Base-by-base conservation (phyloP, 1,284 basidiomycete species). In the Amylostereum areolatum region DNA sequence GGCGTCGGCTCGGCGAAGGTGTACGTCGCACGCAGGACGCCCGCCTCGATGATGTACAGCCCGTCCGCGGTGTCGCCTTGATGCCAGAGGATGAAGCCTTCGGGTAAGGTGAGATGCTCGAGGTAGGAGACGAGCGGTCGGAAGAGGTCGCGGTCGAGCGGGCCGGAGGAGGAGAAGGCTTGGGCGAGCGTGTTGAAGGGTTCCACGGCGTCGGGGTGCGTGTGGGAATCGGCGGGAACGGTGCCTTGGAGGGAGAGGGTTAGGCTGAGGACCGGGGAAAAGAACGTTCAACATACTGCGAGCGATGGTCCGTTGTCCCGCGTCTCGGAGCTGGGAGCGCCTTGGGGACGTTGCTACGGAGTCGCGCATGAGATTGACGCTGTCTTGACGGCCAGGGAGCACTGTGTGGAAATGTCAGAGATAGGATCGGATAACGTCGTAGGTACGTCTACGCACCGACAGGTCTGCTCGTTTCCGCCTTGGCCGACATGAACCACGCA, bases 31-130 rank as follows among this genome's bases (percentile, higher is more conserved):
- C 88, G 76, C 35, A 97, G 73, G 32, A 91, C 80, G 8, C 94
- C 94, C 0, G 81, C 76, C 59, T 96, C 85, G 57, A 97, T 84
- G 55, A 97, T 73, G 67, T 94, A 97, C 12, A 93, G 66, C 5
- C 89, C 92, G 62, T 96, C 89, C 0, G 93, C 76, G 0, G 66
- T 60, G 41, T 94, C 89, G 25, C 78, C 83, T 50, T 85, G 84
- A 5, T 67, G 72, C 90, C 92, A 98, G 0, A 98, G 73, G 0
- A 85, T 70, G 30, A 77, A 69, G 0, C 83, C 89, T 4, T 76
- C 72, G 0, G 77, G 67, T 0, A 88, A 63, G 3, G 75, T 63
- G 24, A 85, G 66, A 7, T 80, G 81, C 45, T 80, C 73, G 57
- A 99, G 85, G 68, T 92, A 95, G 0, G 80, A 73, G 1, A 75